Conservation (phyloP, 83 land plant genomes). For the Diphasiastrum complanatum region DNA sequence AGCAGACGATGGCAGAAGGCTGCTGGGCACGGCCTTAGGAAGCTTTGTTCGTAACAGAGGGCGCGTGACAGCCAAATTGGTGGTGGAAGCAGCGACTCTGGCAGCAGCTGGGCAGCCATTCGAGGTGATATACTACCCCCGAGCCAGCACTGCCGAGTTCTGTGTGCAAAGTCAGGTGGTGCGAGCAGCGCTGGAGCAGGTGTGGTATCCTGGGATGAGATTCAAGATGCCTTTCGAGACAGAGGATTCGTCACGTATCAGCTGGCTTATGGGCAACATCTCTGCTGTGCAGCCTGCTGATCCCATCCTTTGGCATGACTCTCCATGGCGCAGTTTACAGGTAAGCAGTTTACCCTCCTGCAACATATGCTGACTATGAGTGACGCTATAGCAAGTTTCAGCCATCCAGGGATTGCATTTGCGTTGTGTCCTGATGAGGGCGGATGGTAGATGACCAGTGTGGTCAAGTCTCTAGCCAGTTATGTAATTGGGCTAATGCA, state of each 20-base stretch:
- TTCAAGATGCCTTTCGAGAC: conserved; percentile 99
- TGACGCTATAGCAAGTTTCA: too few species aligned
- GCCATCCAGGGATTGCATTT: too few species aligned
- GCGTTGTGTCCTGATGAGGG: too few species aligned
- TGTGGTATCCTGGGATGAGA: conserved; percentile 86
- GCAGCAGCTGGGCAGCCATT: conserved; percentile 77
- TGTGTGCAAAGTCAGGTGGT: conserved; percentile 72
- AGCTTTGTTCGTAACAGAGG: conserved; percentile 47
- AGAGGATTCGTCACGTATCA: conserved; percentile 94
- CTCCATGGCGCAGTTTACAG: conserved; percentile 97
- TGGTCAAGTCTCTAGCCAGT: too few species aligned
- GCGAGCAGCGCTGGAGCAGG: conserved; percentile 58
- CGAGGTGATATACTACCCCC: conserved; percentile 92
- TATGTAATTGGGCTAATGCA: too few species aligned
- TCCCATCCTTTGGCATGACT: conserved; percentile 82
- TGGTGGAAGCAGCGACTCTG: conserved; percentile 64
- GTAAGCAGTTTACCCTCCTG: too few species aligned
- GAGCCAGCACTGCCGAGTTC: conserved; percentile 95
- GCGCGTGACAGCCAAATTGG: conserved; percentile 64
- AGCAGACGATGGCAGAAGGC: too few species aligned
- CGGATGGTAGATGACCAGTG: too few species aligned
- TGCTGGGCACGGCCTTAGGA: conserved; percentile 9
- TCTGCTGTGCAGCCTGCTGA: conserved; percentile 78
- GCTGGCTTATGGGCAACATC: conserved; percentile 99
- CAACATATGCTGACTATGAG: too few species aligned